Base-by-base conservation (phyloP, 2,329 filamentous ascomycete genomes). In the Trichoderma brevicompactum region DNA sequence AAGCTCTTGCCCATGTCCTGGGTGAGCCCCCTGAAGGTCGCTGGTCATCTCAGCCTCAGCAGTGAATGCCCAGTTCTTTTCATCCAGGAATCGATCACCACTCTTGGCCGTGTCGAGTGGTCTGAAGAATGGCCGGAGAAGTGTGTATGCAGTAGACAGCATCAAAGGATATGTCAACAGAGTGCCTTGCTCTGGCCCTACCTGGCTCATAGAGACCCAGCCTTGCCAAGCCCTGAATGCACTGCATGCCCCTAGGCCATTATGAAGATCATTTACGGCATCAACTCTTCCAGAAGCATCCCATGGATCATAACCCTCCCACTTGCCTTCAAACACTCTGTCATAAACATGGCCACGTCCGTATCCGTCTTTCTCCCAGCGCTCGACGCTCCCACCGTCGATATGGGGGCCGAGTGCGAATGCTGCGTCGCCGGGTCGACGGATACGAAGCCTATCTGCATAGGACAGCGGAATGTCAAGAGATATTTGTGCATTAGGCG, bases 191-290 rank as follows among this genome's bases (percentile, higher is more conserved):
- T 83, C 82, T 0, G 92, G 91, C 0, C 83, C 87, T 0, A 87
- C 89, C n/a, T 81, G 79, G 65, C 89, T 92, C 83, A 97, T 89
- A 66, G 85, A 86, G 60, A 97, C 77, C 94, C 94, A 97, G 17
- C 92, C 94, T 78, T 97, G 94, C 76, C 92, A 94, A 83, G 92
- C 90, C 44, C 94, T 85, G 77, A 97, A 93, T 81, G 93, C 92
- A 52, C 85, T 89, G 77, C 92, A 96, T 0, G 91, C 88, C 0
- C 94, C 93, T 0, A 92, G 83, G 0, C 93, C 92, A 58, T 92
- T 83, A 74, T 97, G 95, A 40, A 94, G 79, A 75, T 97, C 89
- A 67, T 86, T 88, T 2, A 87, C 84, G 3, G 90, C 92, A 0
- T 79, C 77, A 0, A 94, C 81, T 4, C 94, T 85, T 7, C 85